Conservation (phyloP, 2,329 filamentous ascomycete genomes). For the Aspergillus fructus region DNA sequence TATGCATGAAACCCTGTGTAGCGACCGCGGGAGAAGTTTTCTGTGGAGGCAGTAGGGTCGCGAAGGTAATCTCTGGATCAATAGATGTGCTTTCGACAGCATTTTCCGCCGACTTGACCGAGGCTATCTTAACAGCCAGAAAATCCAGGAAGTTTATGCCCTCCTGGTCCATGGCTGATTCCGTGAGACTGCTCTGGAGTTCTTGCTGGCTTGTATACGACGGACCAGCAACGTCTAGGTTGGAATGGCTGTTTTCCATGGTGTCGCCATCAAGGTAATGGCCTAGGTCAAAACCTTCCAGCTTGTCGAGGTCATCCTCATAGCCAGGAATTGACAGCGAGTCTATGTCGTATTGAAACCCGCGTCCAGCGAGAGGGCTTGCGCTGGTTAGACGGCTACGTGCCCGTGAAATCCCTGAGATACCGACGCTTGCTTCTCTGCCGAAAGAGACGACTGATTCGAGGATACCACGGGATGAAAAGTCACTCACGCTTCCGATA, state of each 20-base stretch:
- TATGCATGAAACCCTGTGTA: slow-evolving; percentile 73
- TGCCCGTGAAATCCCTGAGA: slow-evolving; percentile 36
- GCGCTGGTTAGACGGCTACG: slow-evolving; percentile 57
- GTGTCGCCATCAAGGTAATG: slow-evolving; percentile 36
- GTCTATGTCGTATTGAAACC: slow-evolving; percentile 33
- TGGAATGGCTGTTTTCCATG: slow-evolving; percentile 23
- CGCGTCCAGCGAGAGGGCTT: slow-evolving; percentile 61
- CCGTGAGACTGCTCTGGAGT: slow-evolving; percentile 45
- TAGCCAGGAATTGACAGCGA: slow-evolving; percentile 22
- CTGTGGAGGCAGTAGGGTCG: slow-evolving; percentile 63
- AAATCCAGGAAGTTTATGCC: slow-evolving; percentile 64
- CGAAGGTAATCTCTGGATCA: slow-evolving; percentile 57
- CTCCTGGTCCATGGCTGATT: slow-evolving; percentile 57
- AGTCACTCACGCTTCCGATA: slow-evolving; percentile 36
- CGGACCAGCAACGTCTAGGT: slow-evolving; percentile 31
- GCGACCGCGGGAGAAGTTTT: slow-evolving; percentile 60
- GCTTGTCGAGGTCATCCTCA: slow-evolving; percentile 23
- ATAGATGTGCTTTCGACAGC: neutral
- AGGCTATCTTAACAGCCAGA: slow-evolving; percentile 50
- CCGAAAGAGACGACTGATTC: slow-evolving; percentile 21
- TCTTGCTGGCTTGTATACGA: slow-evolving; percentile 14
- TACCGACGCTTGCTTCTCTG: slow-evolving; percentile 15
- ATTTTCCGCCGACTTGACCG: slow-evolving; percentile 8
- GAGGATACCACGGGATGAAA: slow-evolving; percentile 26
- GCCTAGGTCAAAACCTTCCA: slow-evolving; percentile 30